Conservation (phyloP, 345 rosid genomes). For the Geranium rotundifolium region DNA sequence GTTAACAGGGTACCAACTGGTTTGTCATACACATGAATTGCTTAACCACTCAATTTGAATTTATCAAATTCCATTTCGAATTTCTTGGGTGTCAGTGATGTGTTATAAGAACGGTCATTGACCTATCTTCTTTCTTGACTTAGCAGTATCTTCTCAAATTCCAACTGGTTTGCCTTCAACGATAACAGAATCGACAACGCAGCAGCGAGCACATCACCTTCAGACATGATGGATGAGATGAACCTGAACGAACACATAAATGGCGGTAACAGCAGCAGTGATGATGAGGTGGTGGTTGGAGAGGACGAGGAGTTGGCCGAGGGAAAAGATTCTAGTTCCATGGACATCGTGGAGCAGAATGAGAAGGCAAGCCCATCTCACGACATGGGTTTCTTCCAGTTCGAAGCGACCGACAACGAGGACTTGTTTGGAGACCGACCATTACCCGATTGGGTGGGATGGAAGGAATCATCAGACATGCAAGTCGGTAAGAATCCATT, state of each 20-base stretch:
- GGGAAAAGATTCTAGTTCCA: conserved; percentile 37
- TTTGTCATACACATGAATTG: too few relatives aligned
- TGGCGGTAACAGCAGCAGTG: conserved; percentile 66
- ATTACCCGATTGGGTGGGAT: conserved; percentile 79
- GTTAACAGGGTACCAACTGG: too few relatives aligned
- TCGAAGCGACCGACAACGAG: conserved; percentile 42
- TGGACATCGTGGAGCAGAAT: conserved; percentile 15
- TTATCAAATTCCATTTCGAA: too few relatives aligned
- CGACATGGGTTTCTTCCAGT: conserved; percentile 38
- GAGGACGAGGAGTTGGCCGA: conserved; percentile 57
- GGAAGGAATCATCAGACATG: conserved; percentile 59
- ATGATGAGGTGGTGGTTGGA: conserved; percentile 86
- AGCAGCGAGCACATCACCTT: conserved; percentile 38
- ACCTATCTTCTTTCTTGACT: conserved; percentile 11
- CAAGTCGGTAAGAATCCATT: conserved; percentile 56
- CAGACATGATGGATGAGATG: conserved; percentile 67
- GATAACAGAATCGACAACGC: conserved; percentile 54
- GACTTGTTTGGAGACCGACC: conserved; percentile 47
- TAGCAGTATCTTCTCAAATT: conserved; percentile 80
- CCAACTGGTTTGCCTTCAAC: conserved; percentile 97
- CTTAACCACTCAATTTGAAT: too few relatives aligned
- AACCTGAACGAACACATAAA: conserved; percentile 54
- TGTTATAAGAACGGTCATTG: not conserved
- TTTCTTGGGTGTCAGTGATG: not conserved
- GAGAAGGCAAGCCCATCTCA: conserved; percentile 27